These are phyloP conservation scores for Moricandia arvensis DNA, from an alignment of 345 rosid genomes.

Conservation along the genomic window DNA sequence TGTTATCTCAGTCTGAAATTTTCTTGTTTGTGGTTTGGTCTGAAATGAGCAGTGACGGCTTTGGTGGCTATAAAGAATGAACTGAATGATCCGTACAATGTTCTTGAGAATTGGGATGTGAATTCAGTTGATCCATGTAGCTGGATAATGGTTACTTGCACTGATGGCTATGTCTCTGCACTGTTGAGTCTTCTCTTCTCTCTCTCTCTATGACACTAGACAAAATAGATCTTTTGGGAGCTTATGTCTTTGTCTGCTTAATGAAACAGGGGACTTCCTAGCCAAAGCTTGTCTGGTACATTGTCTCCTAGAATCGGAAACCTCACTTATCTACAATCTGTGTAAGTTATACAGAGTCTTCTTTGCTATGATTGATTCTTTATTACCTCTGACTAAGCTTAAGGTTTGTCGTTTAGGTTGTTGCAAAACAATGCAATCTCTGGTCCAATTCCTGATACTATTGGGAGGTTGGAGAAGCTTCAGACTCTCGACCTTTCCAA, in stretches of 20 bases:
- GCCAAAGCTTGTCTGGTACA: slow-evolving; percentile 93
- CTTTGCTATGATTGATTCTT: slow-evolving; percentile 1
- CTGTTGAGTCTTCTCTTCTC: slow-evolving; percentile 63
- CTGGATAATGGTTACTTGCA: slow-evolving; percentile 98
- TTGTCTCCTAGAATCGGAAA: slow-evolving; percentile 84
- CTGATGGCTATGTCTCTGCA: slow-evolving; percentile 84
- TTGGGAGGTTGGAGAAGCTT: slow-evolving; percentile 87
- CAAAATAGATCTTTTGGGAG: slow-evolving; percentile 6
- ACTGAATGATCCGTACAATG: slow-evolving; percentile 85
- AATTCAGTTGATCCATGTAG: slow-evolving; percentile 99
- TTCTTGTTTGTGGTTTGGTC: slow-evolving; percentile 2
- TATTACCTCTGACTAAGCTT: neutral
- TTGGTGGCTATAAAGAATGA: slow-evolving; percentile 73
- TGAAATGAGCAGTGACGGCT: slow-evolving; percentile 80
- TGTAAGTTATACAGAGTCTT: slow-evolving; percentile 53
- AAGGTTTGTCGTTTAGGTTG: slow-evolving; percentile 52
- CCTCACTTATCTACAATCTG: slow-evolving; percentile 77
- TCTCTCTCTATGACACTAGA: slow-evolving; percentile 2
- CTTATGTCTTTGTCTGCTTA: slow-evolving; percentile 8
- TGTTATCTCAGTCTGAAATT: slow-evolving; percentile 10
- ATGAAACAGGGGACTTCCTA: slow-evolving; percentile 80
- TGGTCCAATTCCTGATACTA: slow-evolving; percentile 74
- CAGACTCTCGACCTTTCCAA: slow-evolving; percentile 93
- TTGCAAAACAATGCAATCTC: slow-evolving; percentile 90
- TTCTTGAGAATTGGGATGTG: slow-evolving; percentile 93